Percentiles rank a stretch among this genome's conserved stretches.
These are phyloP conservation scores for Kurtzmaniella fragi DNA, from an alignment of 805 yeast species.

Conservation along the genomic window DNA sequence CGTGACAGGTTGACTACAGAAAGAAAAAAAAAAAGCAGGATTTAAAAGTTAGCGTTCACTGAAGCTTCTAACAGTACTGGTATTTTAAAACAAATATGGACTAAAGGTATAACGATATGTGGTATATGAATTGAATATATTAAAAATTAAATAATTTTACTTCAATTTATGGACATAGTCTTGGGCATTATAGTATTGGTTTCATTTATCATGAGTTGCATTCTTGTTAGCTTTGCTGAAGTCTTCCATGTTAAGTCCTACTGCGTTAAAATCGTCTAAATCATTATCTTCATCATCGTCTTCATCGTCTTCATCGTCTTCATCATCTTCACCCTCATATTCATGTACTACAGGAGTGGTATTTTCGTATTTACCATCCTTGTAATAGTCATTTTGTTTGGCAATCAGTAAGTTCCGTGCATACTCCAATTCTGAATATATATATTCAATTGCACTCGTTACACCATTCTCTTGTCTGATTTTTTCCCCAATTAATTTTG, in stretches of 20 bases:
- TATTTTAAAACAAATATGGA: no score
- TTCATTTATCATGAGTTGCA: constrained; percentile 2
- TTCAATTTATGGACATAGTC: no score
- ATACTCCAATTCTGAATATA: constrained; percentile 78
- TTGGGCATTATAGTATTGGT: no score
- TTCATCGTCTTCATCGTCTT: constrained; percentile 8
- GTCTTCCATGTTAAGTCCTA: no score
- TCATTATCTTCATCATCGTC: constrained; percentile 9
- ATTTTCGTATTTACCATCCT: constrained; percentile 18
- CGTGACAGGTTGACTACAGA: no score
- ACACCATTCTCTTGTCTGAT: constrained; percentile 82
- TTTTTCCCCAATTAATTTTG: constrained; percentile 54
- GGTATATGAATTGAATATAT: no score
- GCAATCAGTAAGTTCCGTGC: constrained; percentile 53
- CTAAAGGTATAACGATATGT: no score
- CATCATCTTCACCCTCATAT: constrained; percentile 8
- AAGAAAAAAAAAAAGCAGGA: no score
- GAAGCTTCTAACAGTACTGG: no score
- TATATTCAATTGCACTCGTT: constrained; percentile 62
- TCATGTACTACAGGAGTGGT: constrained; percentile 20
- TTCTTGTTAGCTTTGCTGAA: not conserved
- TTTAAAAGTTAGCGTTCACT: no score
- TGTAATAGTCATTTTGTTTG: constrained; percentile 34
- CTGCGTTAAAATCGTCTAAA: constrained; percentile 4
- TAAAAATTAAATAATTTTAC: no score